These are phyloP conservation scores for Plantago lanceolata DNA, from an alignment of 305 asterid species.

Conservation along the genomic window DNA sequence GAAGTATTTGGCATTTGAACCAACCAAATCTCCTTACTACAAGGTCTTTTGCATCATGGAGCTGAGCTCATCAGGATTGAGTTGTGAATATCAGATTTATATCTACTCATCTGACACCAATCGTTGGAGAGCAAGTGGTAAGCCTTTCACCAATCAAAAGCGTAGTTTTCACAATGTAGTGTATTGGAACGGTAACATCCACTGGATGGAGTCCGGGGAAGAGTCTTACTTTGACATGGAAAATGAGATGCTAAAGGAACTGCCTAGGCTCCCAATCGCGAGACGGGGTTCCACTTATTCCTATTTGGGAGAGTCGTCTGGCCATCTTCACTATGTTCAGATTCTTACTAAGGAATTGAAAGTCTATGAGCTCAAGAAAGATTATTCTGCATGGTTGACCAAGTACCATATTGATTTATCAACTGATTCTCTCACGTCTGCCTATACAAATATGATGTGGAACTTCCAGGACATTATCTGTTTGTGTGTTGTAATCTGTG, in stretches of 20 bases:
- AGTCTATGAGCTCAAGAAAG: not conserved
- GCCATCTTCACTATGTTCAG: not conserved
- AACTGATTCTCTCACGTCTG: not conserved
- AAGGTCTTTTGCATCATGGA: not conserved
- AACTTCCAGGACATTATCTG: not conserved
- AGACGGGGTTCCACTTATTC: not conserved
- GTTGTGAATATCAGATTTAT: not conserved
- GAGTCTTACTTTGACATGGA: not conserved
- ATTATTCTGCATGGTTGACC: not conserved
- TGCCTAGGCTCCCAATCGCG: not conserved
- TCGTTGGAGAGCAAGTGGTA: not conserved
- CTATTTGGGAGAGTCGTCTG: not conserved
- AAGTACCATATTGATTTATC: not conserved
- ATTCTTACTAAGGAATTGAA: not conserved
- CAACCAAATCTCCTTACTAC: not conserved
- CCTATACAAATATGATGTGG: not conserved
- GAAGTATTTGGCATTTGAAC: constrained; percentile 1
- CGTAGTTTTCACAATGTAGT: not conserved
- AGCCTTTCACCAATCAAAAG: no score
- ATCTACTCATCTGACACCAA: not conserved
- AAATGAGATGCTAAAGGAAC: not conserved
- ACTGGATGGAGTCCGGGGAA: not conserved
- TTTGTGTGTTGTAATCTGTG: not conserved
- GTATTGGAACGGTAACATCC: not conserved
- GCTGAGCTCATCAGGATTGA: not conserved